phyloP scores from a whole-genome alignment of 1,284 basidiomycete genomes.

The Apiotrichum gamsii region DNA sequence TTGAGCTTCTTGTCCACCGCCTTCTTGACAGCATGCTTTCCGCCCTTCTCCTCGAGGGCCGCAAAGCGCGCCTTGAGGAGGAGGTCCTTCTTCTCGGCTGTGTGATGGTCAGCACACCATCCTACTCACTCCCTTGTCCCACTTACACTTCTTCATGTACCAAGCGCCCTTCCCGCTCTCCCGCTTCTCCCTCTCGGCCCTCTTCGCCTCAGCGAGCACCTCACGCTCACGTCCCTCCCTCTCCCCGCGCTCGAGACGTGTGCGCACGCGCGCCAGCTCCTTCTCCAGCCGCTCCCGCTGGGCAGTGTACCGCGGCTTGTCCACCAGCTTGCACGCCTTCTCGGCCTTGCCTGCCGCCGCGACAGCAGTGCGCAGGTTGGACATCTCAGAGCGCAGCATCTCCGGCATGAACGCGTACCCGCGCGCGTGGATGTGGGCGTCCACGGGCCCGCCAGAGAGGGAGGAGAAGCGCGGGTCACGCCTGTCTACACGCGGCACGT shows the following conservation, averaged over 20 bases:
- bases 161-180: slow-evolving; percentile 72
- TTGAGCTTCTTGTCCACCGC: slow-evolving; percentile 82
- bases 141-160: slow-evolving; percentile 75
- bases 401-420: slow-evolving; percentile 75
- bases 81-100: slow-evolving; percentile 70
- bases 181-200: slow-evolving; percentile 67
- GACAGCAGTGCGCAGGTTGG: slow-evolving; percentile 60
- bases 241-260: slow-evolving; percentile 66
- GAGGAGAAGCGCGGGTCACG: slow-evolving; percentile 87
- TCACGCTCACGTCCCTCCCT: slow-evolving; percentile 63
- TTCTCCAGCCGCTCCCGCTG: slow-evolving; percentile 72
- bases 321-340: slow-evolving; percentile 57
- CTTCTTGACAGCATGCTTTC: slow-evolving; percentile 73
- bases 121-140: not conserved
- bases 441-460: slow-evolving; percentile 62
- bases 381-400: slow-evolving; percentile 63
- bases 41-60: slow-evolving; percentile 64
- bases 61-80: slow-evolving; percentile 69
- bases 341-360: slow-evolving; percentile 65
- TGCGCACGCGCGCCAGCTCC: slow-evolving; percentile 71
- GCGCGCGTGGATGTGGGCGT: slow-evolving; percentile 61
- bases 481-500: slow-evolving; percentile 60
- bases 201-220: slow-evolving; percentile 57
- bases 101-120: not conserved
- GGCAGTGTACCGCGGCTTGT: slow-evolving; percentile 59